Base-by-base conservation (phyloP, 2,329 filamentous ascomycete species). In the Lizonia empirigonia region DNA sequence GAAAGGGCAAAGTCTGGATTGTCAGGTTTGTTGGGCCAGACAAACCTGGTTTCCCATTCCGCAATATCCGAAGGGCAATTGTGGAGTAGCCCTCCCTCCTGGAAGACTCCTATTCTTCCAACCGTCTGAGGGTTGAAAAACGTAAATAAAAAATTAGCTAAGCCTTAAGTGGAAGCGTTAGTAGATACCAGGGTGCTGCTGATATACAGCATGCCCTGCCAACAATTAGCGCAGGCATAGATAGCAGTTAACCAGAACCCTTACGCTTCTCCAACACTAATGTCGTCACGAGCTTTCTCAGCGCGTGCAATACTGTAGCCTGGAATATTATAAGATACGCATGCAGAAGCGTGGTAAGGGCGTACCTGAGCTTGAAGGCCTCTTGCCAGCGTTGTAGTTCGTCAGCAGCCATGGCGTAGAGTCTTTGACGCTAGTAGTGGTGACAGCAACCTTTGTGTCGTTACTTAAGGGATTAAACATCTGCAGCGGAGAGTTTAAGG, bases 391-490 rank as follows among this genome's bases (percentile, higher is more conserved):
- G 37, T 70, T 70, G 20, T 71, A 70, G 41, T 70, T 70, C 0
- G 67, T 53, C 23, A 71, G 61, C n/a, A 71, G 33, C 52, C 50
- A 63, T 12, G 58, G 51, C 2, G 51, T 16, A 9, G 53, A 50
- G 13, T 62, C 44, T n/a, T 52, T 44, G 6, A 60, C 60, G 5
- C 57, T 56, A 4, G 60, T 68, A 7, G 66, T 66, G 4, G 64
- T 69, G 9, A 71, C 62, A 6, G 63, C 63, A 4, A 70, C 62
- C 44, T 69, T 69, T 0, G 59, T 66, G 15, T 64, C 52, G 23
- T 57, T 55, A 5, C 22, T 41, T 1, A 69, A 37, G 0, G 58
- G 62, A 36, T 69, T 67, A 35, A 72, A 72, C 55, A 70, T 63
- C 34, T 63, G 52, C 2, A 49, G 37, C 0, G 50, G 35, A 3